phyloP scores from a whole-genome alignment of 306 rosid species.

The Quillaja saponaria region DNA sequence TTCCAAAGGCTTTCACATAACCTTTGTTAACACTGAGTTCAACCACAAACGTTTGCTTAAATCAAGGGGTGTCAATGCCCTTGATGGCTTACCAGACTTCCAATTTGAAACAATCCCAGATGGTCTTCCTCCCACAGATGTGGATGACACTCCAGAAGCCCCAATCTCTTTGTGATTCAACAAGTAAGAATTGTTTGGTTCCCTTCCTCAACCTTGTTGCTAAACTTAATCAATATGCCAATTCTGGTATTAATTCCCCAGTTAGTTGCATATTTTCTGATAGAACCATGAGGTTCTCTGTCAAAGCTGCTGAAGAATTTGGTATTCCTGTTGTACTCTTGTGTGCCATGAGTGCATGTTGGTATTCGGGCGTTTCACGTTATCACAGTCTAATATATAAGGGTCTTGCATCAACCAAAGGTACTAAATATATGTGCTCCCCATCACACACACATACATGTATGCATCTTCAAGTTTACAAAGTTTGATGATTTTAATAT shows the following conservation, averaged over 20 bases:
- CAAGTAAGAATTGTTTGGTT: neutral
- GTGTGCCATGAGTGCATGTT: neutral
- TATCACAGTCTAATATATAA: neutral
- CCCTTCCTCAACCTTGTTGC: constrained; percentile 8
- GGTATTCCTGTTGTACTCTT: constrained; percentile 3
- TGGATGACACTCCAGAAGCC: constrained; percentile 14
- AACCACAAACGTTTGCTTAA: constrained; percentile 10
- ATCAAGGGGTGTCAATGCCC: constrained; percentile 5
- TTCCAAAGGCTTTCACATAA: constrained; percentile 18
- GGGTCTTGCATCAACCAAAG: constrained; percentile 28
- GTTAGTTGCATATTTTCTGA: constrained; percentile 21
- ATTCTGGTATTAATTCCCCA: neutral
- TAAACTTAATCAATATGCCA: neutral
- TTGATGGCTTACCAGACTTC: neutral
- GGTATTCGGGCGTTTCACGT: neutral
- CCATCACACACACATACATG: neutral
- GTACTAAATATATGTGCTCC: constrained; percentile 1
- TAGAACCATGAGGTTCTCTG: neutral
- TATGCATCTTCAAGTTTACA: neutral
- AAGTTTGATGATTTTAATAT: neutral
- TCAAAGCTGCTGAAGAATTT: neutral
- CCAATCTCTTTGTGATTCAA: constrained; percentile 14
- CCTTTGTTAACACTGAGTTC: constrained; percentile 10
- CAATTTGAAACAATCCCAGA: constrained; percentile 12
- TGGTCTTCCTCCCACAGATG: constrained; percentile 18